Base-by-base conservation (phyloP, 129 eudicot genomes). In the Centrapalus pauciflorus region DNA sequence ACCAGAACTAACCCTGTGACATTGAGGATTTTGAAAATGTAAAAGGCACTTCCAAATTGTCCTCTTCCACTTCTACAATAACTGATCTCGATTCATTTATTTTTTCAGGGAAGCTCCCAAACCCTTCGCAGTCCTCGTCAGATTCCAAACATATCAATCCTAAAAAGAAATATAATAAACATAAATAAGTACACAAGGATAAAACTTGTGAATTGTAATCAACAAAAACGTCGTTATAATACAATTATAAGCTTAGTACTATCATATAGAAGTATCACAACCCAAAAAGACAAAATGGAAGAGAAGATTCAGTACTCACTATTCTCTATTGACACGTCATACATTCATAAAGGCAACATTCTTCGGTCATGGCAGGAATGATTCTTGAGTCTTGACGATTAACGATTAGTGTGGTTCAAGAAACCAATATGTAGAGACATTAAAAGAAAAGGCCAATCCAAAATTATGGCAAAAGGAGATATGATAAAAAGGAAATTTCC, bases 61-160 rank as follows among this genome's bases (percentile, higher is more conserved):
- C 78, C 17, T 64, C 78, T 21, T 64, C 76, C 67, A 59, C 70
- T 25, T 82, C 77, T 27, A 69, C 24, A 52, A 40, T 29, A 77
- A 64, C 65, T 72, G 29, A 58, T 16, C 27, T 29, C 12, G 58
- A 33, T 66, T 64, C 76, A 29, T 55, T 49, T 55, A 46, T 17
- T 73, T 78, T 73, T 67, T 55, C 33, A 34, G 63, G 46, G 54
- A 46, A 65, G 45, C 28, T 62, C 40, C 72, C 75, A 71, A 57
- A 46, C 35, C 34, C 63, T 61, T 81, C 90, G 24, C 76, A 83
- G 41, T 90, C 97, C 49, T 74, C 75, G 23, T 90, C 97, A n/a
- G 95, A 90, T 70, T 77, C 97, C 81, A 90, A 69, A 52, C 80
- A 70, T 82, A 86, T 86, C 58, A 78, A 71, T 70, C 82, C 84